Percentiles rank a stretch among this genome's conserved stretches.
Conservation (phyloP, 2,329 filamentous ascomycete genomes). For the Penicillium sp. region DNA sequence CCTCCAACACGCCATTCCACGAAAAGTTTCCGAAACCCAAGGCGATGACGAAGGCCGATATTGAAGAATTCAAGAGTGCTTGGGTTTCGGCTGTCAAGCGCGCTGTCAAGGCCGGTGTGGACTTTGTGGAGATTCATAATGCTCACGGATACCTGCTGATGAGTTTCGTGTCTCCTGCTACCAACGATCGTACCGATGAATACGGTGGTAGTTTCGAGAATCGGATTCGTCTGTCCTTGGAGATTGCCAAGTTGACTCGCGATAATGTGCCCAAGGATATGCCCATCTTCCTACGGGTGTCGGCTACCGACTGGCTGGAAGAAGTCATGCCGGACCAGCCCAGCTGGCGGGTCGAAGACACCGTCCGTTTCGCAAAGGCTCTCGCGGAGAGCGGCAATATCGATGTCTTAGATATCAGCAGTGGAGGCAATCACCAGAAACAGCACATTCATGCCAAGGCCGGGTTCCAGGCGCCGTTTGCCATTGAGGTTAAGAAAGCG, state of each 20-base stretch:
- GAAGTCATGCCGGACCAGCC: constrained; percentile 57
- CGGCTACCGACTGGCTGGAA: constrained; percentile 77
- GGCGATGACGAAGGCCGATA: constrained; percentile 70
- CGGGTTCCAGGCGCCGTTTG: constrained; percentile 75
- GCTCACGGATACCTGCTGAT: constrained; percentile 79
- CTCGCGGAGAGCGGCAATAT: constrained; percentile 71
- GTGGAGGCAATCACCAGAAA: constrained; percentile 67
- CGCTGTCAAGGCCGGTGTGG: constrained; percentile 71
- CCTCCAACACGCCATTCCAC: constrained; percentile 65
- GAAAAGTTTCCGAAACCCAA: constrained; percentile 64
- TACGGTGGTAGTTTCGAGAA: constrained; percentile 63
- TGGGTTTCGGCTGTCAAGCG: constrained; percentile 64
- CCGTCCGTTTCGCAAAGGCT: constrained; percentile 64
- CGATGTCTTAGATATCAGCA: constrained; percentile 81
- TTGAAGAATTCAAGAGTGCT: constrained; percentile 64
- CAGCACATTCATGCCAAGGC: constrained; percentile 55
- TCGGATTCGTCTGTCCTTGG: constrained; percentile 67
- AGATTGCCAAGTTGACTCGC: constrained; percentile 67
- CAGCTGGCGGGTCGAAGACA: constrained; percentile 70
- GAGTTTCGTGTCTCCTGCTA: constrained; percentile 68
- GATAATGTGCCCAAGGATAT: constrained; percentile 65
- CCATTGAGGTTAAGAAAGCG: constrained; percentile 70
- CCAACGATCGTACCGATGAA: constrained; percentile 67
- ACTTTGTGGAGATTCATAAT: constrained; percentile 78
- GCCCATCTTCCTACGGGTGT: constrained; percentile 74